Percentiles rank a stretch among this genome's conserved stretches.
Conservation (phyloP, 179 eudicot species). For the Patellifolia procumbens region DNA sequence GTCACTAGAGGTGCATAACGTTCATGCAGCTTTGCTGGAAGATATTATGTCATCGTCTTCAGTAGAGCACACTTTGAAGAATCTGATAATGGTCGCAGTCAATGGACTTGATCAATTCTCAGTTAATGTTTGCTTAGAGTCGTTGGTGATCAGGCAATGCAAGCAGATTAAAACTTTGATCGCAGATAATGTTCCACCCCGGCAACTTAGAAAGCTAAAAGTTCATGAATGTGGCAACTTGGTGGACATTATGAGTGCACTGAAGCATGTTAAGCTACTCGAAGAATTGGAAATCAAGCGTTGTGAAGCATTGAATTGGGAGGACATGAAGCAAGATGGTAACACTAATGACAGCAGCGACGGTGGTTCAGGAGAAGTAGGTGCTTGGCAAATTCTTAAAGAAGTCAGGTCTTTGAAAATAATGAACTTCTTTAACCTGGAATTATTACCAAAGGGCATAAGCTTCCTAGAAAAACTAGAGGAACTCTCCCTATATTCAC, state of each 20-base stretch:
- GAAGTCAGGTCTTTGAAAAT: background rate
- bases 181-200: background rate
- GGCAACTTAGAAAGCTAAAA: background rate
- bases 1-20: background rate
- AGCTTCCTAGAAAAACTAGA: background rate
- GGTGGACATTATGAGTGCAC: background rate
- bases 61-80: background rate
- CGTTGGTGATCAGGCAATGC: constrained; percentile 11
- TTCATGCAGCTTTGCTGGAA: background rate
- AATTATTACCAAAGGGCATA: background rate
- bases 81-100: background rate
- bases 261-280: background rate
- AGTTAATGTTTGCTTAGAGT: background rate
- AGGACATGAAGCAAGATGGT: background rate
- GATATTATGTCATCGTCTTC: background rate
- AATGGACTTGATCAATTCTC: background rate
- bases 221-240: background rate
- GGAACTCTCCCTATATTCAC: background rate
- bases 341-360: too few species aligned
- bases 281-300: background rate
- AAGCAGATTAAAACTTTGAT: background rate
- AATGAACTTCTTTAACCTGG: background rate
- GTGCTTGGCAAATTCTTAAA: background rate
- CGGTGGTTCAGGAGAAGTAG: background rate
- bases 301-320: background rate